Evolutionary conservation across 106 monocot genomes (phyloP).

Genomic region (Ottelia alismoides): DNA sequence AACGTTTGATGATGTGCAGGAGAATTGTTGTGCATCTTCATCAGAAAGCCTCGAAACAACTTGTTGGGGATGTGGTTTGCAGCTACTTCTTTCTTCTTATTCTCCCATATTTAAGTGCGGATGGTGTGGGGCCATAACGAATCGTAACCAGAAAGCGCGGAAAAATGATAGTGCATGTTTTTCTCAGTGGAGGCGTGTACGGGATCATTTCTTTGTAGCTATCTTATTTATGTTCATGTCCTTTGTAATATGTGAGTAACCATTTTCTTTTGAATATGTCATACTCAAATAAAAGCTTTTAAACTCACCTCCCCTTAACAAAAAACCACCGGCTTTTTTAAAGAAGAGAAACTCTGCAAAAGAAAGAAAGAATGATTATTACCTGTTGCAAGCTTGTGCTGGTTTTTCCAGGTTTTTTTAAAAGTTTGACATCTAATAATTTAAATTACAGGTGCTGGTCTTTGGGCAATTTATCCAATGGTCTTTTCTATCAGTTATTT

Average conservation of each 20-base stretch:
- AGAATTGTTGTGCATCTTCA: conserved; percentile 22
- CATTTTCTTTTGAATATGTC: no score
- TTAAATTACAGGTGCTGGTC: conserved; percentile 56
- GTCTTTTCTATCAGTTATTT: conserved; percentile 60
- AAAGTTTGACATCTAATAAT: background rate
- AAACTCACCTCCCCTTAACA: no score
- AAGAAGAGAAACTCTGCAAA: no score
- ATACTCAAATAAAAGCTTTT: no score
- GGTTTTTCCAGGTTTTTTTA: no score
- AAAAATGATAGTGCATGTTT: conserved; percentile 61
- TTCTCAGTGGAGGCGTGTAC: conserved; percentile 53
- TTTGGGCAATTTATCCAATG: conserved; percentile 78
- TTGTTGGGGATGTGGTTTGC: conserved; percentile 91
- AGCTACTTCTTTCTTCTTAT: conserved; percentile 51
- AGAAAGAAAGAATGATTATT: no score
- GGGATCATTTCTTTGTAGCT: conserved; percentile 52
- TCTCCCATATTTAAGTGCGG: conserved; percentile 80
- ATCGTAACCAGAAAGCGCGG: conserved; percentile 22
- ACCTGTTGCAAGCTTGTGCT: no score
- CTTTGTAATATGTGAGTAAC: conserved; percentile 86
- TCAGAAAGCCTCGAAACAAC: conserved; percentile 29
- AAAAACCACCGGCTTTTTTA: no score
- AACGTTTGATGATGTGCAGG: no score
- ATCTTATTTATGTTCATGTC: conserved; percentile 64
- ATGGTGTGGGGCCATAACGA: conserved; percentile 92